phyloP scores from a whole-genome alignment of 192 early-diverging fungal species.

The Linnemannia schmuckeri region DNA sequence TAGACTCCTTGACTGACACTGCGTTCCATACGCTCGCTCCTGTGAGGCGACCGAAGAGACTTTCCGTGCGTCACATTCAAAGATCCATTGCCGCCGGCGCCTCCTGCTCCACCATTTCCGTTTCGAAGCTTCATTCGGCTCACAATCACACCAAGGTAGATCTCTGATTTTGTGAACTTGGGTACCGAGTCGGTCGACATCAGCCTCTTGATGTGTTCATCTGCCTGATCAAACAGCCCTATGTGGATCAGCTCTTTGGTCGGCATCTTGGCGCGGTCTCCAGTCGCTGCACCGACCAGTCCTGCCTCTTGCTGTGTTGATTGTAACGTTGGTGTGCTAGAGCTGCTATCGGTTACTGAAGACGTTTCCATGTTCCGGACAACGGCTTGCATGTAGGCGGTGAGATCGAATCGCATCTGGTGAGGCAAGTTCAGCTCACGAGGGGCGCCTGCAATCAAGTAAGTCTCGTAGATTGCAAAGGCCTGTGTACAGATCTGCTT shows the following conservation, averaged over 20 bases:
- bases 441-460: constrained; percentile 58
- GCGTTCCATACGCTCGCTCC: neutral
- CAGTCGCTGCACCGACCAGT: constrained; percentile 16
- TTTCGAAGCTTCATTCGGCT: constrained; percentile 35
- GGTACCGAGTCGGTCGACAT: constrained; percentile 84
- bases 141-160: constrained; percentile 58
- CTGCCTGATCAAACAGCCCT: constrained; percentile 68
- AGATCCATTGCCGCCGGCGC: neutral
- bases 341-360: neutral
- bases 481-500: constrained; percentile 66
- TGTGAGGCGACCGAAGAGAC: neutral
- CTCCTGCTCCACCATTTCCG: neutral
- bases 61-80: neutral
- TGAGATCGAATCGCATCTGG: constrained; percentile 60
- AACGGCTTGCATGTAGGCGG: constrained; percentile 62
- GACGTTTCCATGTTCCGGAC: constrained; percentile 48
- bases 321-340: neutral
- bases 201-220: constrained; percentile 78
- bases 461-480: constrained; percentile 65
- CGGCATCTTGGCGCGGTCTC: neutral
- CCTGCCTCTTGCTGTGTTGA: constrained; percentile 19
- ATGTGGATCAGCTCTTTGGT: constrained; percentile 40
- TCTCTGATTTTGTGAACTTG: constrained; percentile 76
- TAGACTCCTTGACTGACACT: neutral
- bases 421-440: constrained; percentile 68